Evolutionary conservation across 805 yeast species (phyloP), one percentile per base, ranked within the genome.

Genomic region (Metschnikowia shivogae): DNA sequence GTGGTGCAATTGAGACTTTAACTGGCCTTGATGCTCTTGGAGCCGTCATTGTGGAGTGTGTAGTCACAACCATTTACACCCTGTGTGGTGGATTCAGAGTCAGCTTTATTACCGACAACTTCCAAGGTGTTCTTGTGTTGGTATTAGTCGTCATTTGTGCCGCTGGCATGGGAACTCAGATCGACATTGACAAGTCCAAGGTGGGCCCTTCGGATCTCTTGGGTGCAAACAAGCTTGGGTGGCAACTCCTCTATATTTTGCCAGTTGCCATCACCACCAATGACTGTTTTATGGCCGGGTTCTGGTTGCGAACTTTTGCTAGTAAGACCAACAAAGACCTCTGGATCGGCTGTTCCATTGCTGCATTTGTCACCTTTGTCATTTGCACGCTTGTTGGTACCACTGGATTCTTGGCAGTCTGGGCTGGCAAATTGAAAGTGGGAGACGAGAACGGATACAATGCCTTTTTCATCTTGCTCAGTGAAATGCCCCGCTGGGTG

Each of bases 301-400:
- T 90, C 63, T 90, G 98, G 98, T 69, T 90, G 49, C 75, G 98
- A 59, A 87, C 98, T 0, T 90, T 90, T 70, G 96, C 98, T 5
- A 83, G 96, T 6, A 80, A 79, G 52, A 70, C 88, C 7, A 80
- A 89, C 64, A 78, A 72, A 52, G 96, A 89, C 59, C 73, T 90
- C 56, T 63, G 77, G 63, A 77, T 87, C 53, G 95, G 93, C 22
- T 79, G 89, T 43, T 72, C 82, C 3, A 68, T 90, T 48, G 96
- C 97, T 0, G 76, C 90, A 0, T 62, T 86, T 46, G 76, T 85
- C 19, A 70, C 82, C 36, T 78, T 84, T 45, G 69, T 74, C 11
- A 73, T 89, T 46, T 80, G 84, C 49, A 78, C 86, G 0, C 72
- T 89, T 39, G 81, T 84, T 36, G 98, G 97, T 17, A 71, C 81